Conservation (phyloP, 768 basidiomycete species). For the Russula foetens region DNA sequence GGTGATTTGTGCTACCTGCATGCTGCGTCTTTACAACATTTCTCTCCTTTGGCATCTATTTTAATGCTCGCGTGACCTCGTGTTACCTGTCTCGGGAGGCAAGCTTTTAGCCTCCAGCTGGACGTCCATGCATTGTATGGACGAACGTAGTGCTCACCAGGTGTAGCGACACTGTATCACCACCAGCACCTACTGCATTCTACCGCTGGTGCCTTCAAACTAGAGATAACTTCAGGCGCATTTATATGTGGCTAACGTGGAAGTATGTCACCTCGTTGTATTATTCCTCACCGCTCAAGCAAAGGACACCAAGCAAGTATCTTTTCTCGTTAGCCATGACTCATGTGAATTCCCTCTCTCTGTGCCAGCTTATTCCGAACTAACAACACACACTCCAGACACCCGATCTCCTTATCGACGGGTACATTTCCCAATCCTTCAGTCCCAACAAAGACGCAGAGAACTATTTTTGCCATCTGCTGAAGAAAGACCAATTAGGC, state of each 20-base stretch:
- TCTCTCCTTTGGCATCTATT: no score
- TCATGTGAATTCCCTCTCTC: neutral
- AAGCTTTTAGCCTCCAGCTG: neutral
- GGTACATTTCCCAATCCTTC: neutral
- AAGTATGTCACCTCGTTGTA: neutral
- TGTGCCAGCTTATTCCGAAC: neutral
- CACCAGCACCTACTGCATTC: no score
- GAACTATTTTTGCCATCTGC: constrained; percentile 3
- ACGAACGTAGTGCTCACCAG: no score
- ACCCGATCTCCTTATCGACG: no score
- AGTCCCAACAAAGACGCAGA: neutral
- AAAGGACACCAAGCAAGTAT: neutral
- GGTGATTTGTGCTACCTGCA: no score
- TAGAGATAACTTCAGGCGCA: neutral
- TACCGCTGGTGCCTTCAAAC: neutral
- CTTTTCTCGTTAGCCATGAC: neutral
- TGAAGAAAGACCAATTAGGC: neutral
- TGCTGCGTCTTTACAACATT: no score
- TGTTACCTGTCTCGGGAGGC: neutral
- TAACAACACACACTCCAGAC: neutral
- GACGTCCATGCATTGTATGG: neutral
- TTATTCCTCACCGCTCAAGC: neutral
- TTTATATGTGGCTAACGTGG: constrained; percentile 3
- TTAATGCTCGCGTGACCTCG: no score
- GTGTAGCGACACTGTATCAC: no score